phyloP scores from a whole-genome alignment of 2,329 filamentous ascomycete species.

The Cercospora sojina region DNA sequence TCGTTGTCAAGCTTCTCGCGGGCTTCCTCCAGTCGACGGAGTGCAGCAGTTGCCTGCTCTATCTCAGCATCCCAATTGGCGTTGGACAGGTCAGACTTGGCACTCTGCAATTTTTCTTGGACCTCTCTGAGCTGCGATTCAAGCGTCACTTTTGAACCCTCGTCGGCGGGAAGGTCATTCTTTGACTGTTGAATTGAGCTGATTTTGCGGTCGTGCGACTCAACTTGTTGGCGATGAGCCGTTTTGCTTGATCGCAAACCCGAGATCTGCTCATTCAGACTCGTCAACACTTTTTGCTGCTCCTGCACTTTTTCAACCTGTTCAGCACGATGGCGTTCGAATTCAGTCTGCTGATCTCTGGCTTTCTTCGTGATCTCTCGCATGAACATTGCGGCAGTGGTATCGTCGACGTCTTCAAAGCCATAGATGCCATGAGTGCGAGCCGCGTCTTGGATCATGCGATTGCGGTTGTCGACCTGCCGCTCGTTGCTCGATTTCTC shows the following conservation, averaged over 20 bases:
- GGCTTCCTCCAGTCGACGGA: slow-evolving; percentile 69
- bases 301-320: slow-evolving; percentile 71
- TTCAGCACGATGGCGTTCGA: slow-evolving; percentile 72
- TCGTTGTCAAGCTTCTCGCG: slow-evolving; percentile 73
- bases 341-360: slow-evolving; percentile 72
- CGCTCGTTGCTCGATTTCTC: slow-evolving; percentile 85
- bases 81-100: slow-evolving; percentile 62
- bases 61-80: slow-evolving; percentile 71
- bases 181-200: slow-evolving; percentile 65
- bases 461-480: slow-evolving; percentile 68
- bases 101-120: slow-evolving; percentile 59
- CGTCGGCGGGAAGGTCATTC: slow-evolving; percentile 75
- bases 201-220: slow-evolving; percentile 69
- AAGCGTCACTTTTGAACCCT: slow-evolving; percentile 76
- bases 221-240: slow-evolving; percentile 69
- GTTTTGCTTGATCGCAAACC: slow-evolving; percentile 72
- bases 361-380: slow-evolving; percentile 72
- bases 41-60: slow-evolving; percentile 61
- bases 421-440: slow-evolving; percentile 76
- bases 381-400: slow-evolving; percentile 74
- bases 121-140: slow-evolving; percentile 72
- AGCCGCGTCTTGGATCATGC: slow-evolving; percentile 76
- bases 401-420: slow-evolving; percentile 75
- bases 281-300: slow-evolving; percentile 69
- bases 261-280: slow-evolving; percentile 72